Evolutionary conservation across 2,329 filamentous ascomycete genomes (phyloP).

Genomic region (Herpotrichia juniperi): DNA sequence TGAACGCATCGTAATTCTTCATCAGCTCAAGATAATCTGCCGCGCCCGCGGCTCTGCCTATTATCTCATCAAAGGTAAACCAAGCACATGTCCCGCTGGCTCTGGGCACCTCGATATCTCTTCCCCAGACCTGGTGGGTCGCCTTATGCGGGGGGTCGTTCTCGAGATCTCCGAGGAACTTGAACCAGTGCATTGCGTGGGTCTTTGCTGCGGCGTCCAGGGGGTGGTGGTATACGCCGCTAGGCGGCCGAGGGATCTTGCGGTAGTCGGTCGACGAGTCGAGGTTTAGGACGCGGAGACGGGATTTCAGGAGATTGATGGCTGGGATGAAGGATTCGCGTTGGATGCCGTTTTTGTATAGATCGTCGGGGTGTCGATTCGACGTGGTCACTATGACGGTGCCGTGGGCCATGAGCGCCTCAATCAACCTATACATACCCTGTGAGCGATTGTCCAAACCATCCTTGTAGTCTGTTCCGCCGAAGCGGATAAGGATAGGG

Average conservation of each 20-base stretch:
- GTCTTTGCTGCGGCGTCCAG: slow-evolving; percentile 77
- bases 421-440: slow-evolving; percentile 70
- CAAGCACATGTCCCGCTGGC: slow-evolving; percentile 87
- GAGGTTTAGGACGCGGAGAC: slow-evolving; percentile 88
- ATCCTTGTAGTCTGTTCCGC: background rate
- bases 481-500: no score
- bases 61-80: slow-evolving; percentile 93
- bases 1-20: slow-evolving; percentile 87
- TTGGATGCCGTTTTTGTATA: slow-evolving; percentile 98
- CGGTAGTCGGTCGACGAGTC: slow-evolving; percentile 96
- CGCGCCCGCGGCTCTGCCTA: slow-evolving; percentile 85
- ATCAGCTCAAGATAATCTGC: slow-evolving; percentile 95
- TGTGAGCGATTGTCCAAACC: background rate
- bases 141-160: slow-evolving; percentile 77
- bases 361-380: slow-evolving; percentile 92
- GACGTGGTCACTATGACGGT: slow-evolving; percentile 95
- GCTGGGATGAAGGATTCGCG: slow-evolving; percentile 94
- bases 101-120: slow-evolving; percentile 83
- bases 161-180: slow-evolving; percentile 85
- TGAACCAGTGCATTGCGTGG: slow-evolving; percentile 95
- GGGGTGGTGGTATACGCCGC: slow-evolving; percentile 91
- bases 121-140: slow-evolving; percentile 87
- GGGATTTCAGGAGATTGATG: slow-evolving; percentile 86
- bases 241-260: slow-evolving; percentile 91
- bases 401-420: slow-evolving; percentile 93